Evolutionary conservation across 257 asterid genomes (phyloP), one percentile per base, ranked within the genome.

Genomic region (Coffea eugenioides): DNA sequence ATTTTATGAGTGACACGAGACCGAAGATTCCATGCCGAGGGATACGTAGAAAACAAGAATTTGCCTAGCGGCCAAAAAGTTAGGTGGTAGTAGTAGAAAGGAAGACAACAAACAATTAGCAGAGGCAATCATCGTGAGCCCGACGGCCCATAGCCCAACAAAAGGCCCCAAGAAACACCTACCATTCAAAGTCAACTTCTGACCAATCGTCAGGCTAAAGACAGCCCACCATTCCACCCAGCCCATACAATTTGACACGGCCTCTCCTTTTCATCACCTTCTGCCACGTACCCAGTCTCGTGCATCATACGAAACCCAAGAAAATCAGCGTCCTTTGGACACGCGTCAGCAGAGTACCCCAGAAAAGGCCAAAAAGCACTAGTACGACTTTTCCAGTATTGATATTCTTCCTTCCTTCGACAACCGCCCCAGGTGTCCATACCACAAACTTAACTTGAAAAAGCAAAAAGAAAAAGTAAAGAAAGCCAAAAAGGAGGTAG

Each of bases 401-500:
- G 43, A 39, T 39, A 39, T 39, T 39, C 31, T 31, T 31, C 31
- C 31, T 31, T 31, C 71, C 52, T 49, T 23, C 65, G 68, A 36
- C 67, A 75, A 85, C 92, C 90, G 92, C 86, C 94, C 88, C 83
- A 90, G 90, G 89, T 85, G 91, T 85, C 88, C 80, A 62, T 66
- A 81, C 96, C 97, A 86, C 91, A 87, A 66, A 82, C 62, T 31
- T 1, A 27, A 39, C 43, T 39, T 39, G 43, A 39, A 39, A 39
- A 39, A 39, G 43, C 43, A 4, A 39, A 39, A 39, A 39, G 43
- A 39, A 39, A 39, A 39, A 39, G 43, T 39, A 39, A 39, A 39
- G 43, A 2, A 39, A 39, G 43, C 43, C 8, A 3, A 18, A 56
- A 56, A 56, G 43, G 4, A 39, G 43, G 43, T 4, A 0, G 43